Percentiles rank a stretch among this genome's conserved stretches.
phyloP scores from a whole-genome alignment of 2,329 filamentous ascomycete genomes.

The Alternaria gaisen region DNA sequence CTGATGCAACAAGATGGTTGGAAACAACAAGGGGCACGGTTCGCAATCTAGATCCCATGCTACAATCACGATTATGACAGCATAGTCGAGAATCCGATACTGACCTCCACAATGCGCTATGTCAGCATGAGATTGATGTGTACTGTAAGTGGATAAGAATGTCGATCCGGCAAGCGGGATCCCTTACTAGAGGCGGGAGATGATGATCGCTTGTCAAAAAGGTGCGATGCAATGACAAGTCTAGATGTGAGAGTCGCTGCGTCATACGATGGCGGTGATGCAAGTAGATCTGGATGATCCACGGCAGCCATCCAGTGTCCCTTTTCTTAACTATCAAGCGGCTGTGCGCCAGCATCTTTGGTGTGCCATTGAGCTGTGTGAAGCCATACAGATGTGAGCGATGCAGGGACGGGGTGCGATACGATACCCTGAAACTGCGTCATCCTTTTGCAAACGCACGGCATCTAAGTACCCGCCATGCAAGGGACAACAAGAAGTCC shows the following conservation, averaged over 20 bases:
- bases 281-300: not conserved
- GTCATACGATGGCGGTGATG: not conserved
- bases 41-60: slow-evolving; percentile 3
- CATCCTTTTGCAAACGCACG: not conserved
- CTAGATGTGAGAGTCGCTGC: slow-evolving; percentile 2
- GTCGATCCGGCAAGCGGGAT: slow-evolving; percentile 22
- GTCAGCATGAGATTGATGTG: slow-evolving; percentile 14
- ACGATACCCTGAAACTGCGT: not conserved
- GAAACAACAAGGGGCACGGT: not conserved
- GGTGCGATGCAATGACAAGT: not conserved
- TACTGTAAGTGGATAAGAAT: slow-evolving; percentile 18
- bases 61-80: slow-evolving; percentile 30
- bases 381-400: not conserved
- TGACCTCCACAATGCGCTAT: slow-evolving; percentile 7
- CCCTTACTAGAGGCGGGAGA: slow-evolving; percentile 24
- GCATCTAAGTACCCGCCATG: not conserved
- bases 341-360: not conserved
- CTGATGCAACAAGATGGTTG: not conserved
- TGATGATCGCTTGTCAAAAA: slow-evolving; percentile 19
- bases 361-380: not conserved
- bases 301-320: not conserved
- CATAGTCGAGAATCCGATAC: slow-evolving; percentile 21
- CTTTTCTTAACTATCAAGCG: not conserved
- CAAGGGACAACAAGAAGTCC: not conserved
- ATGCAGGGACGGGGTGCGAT: not conserved